A percentile compares a stretch with the other conserved stretches of the same genome.
Conservation (phyloP, 2,329 filamentous ascomycete species). For the Teratosphaeria destructans region DNA sequence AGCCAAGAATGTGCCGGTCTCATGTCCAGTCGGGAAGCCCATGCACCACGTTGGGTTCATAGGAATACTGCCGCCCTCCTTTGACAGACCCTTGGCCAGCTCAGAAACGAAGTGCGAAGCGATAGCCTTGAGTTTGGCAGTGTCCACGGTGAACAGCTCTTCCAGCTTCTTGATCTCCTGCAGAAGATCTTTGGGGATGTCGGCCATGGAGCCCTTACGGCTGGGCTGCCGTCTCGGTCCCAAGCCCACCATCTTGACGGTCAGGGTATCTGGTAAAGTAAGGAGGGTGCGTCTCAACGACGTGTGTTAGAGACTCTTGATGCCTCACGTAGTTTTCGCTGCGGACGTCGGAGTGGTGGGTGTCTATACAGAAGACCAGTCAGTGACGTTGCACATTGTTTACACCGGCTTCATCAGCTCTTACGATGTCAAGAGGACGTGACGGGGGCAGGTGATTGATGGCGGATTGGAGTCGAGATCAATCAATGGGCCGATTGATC, state of each 20-base stretch:
- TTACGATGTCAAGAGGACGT: background rate
- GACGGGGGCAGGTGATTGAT: background rate
- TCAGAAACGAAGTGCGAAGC: constrained; percentile 83
- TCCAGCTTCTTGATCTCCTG: constrained; percentile 75
- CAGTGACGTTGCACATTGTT: background rate
- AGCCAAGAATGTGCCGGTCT: constrained; percentile 78
- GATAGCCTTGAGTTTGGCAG: constrained; percentile 75
- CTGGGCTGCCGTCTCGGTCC: constrained; percentile 55
- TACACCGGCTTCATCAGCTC: background rate
- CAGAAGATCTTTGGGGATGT: constrained; percentile 77
- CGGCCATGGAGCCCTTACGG: constrained; percentile 77
- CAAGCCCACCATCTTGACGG: constrained; percentile 50
- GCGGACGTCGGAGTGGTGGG: background rate
- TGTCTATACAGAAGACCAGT: background rate
- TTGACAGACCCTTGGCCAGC: constrained; percentile 76
- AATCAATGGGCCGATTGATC: background rate
- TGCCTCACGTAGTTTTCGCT: background rate
- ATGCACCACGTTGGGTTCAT: constrained; percentile 99
- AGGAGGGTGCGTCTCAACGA: background rate
- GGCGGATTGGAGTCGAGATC: background rate
- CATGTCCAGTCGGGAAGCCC: constrained; percentile 74
- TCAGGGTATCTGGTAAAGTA: background rate
- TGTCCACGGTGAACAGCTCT: constrained; percentile 68
- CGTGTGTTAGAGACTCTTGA: background rate
- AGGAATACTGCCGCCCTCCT: constrained; percentile 86